Conservation (phyloP, 169 alveolate species). For the Plasmodium knowlesi region DNA sequence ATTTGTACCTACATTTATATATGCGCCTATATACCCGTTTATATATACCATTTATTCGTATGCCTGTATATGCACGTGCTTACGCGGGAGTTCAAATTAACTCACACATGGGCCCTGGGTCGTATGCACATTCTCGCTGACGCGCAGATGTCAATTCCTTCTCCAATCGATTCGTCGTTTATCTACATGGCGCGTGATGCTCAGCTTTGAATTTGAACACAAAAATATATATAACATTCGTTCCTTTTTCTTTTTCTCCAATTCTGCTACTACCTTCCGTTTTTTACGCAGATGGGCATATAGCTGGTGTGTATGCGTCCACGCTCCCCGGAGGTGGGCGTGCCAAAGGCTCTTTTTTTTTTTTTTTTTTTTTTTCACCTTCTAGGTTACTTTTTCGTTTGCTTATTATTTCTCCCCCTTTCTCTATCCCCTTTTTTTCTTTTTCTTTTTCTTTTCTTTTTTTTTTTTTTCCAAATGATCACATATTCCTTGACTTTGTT, state of each 20-base stretch:
- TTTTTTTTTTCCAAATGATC: background rate
- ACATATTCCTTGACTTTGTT: background rate
- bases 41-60: background rate
- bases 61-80: background rate
- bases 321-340: background rate
- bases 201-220: conserved; percentile 7
- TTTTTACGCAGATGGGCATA: background rate
- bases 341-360: background rate
- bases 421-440: background rate
- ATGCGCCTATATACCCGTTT: background rate
- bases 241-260: background rate
- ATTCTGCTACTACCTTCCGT: background rate
- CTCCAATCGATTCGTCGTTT: conserved; percentile 16
- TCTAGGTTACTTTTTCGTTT: background rate
- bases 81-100: background rate
- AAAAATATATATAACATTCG: background rate
- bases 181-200: conserved; percentile 14
- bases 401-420: background rate
- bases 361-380: background rate
- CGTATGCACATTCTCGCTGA: background rate
- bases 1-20: background rate
- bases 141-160: background rate
- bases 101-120: background rate
- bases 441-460: background rate
- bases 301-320: background rate